A percentile compares a stretch with the other conserved stretches of the same genome.
These are phyloP conservation scores for Aplosporella prunicola DNA, from an alignment of 2,329 filamentous ascomycete genomes.

Conservation along the genomic window DNA sequence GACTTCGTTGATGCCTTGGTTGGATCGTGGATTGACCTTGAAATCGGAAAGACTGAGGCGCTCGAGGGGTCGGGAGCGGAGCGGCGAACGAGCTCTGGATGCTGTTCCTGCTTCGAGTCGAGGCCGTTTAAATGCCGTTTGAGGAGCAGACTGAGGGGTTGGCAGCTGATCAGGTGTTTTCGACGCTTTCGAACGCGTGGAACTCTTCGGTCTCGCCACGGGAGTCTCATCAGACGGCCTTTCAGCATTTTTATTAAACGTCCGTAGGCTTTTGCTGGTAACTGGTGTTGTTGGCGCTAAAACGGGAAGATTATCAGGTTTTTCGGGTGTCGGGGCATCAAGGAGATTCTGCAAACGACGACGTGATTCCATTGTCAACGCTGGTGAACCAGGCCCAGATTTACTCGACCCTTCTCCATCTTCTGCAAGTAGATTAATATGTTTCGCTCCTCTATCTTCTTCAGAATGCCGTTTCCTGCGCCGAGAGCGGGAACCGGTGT, in stretches of 20 bases:
- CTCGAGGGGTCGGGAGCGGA: slow-evolving; percentile 50
- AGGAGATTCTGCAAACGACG: slow-evolving; percentile 6
- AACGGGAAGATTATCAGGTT: background rate
- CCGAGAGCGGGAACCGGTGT: background rate
- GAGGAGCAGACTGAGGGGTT: background rate
- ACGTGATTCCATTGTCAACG: slow-evolving; percentile 4
- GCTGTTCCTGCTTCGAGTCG: background rate
- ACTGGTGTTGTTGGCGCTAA: slow-evolving; percentile 3
- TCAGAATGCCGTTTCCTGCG: background rate
- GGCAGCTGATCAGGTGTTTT: no score
- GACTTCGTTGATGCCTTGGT: slow-evolving; percentile 62
- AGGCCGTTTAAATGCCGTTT: slow-evolving; percentile 1
- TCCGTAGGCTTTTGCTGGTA: background rate
- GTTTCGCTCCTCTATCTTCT: slow-evolving; percentile 3
- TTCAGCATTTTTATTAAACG: background rate
- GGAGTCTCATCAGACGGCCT: background rate
- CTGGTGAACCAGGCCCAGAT: slow-evolving; percentile 2
- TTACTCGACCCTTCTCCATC: slow-evolving; percentile 7
- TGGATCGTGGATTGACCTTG: slow-evolving; percentile 66
- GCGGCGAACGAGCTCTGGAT: slow-evolving; percentile 19
- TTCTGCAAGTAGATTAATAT: slow-evolving; percentile 4
- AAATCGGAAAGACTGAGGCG: slow-evolving; percentile 63
- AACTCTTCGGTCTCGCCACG: background rate
- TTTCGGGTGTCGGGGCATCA: slow-evolving; percentile 2
- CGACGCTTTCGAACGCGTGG: background rate